Base-by-base conservation (phyloP, 495 filamentous ascomycete species). In the Penicillium cosmopolitanum region DNA sequence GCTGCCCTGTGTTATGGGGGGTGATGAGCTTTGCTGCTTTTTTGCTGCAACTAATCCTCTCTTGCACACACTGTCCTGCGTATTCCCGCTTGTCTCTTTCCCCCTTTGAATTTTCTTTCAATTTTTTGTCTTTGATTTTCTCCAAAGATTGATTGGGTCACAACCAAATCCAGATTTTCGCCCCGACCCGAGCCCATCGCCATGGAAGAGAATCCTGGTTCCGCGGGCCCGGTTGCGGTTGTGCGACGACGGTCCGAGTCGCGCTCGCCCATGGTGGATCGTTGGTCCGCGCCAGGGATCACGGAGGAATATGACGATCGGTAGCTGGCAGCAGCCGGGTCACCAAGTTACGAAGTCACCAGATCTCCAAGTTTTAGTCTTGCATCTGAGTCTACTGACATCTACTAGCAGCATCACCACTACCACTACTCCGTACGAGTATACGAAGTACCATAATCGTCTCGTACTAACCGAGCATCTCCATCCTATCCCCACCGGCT, bases 151-250 rank as follows among this genome's bases (percentile, higher is more conserved):
- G 36, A 55, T 63, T 63, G 56, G 61, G 52, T 62, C 53, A 55
- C 51, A 50, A 59, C 33, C 31, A 23, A 58, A 58, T 53, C 33
- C 38, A 51, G 43, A 42, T 42, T 62, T 62, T 67, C 67, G 65
- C 57, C 65, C 67, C 67, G 67, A 67, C 56, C 67, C 67, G 67
- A 56, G 62, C 67, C 67, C 65, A 70, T 70, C 64, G 56, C 66
- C 66, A 62, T 69, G 66, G 66, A 52, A 59, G 51, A 58, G 47
- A 52, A 67, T 65, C 61, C 64, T 69, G 61, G 67, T 70, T 66
- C 65, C 67, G 65, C 67, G 67, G 67, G 67, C 65, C 67, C 65
- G 67, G 67, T 67, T 70, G 67, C 67, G 67, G 67, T 70, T 70
- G 65, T 68, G 62, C 67, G 60, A 65, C 62, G 54, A 65, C 61